These are phyloP conservation scores for Phycomyces blakesleeanus DNA, from an alignment of 192 early-diverging fungal genomes.

Conservation along the genomic window DNA sequence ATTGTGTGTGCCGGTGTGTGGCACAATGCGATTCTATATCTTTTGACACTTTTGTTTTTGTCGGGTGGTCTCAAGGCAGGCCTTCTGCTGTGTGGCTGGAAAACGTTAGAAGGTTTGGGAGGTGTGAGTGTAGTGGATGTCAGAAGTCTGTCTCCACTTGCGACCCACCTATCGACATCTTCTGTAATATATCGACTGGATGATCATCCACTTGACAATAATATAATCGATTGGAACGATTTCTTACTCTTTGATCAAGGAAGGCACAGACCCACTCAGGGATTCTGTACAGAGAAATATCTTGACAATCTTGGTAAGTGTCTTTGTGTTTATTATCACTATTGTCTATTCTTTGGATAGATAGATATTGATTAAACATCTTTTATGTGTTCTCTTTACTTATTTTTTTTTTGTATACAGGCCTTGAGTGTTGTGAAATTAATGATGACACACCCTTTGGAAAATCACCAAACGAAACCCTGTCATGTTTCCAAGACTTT, in stretches of 20 bases:
- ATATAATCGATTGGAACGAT: slow-evolving; percentile 45
- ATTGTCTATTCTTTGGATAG: no score
- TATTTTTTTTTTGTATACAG: slow-evolving; percentile 1
- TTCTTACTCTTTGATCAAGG: slow-evolving; percentile 31
- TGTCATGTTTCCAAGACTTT: slow-evolving; percentile 18
- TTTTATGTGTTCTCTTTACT: not conserved
- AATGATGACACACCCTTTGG: slow-evolving; percentile 51
- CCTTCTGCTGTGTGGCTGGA: slow-evolving; percentile 48
- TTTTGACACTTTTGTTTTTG: slow-evolving; percentile 37
- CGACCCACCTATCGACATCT: slow-evolving; percentile 37
- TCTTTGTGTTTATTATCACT: no score
- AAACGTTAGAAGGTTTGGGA: slow-evolving; percentile 40
- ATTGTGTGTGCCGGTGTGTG: slow-evolving; percentile 75
- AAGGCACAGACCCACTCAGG: slow-evolving; percentile 21
- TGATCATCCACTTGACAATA: slow-evolving; percentile 23
- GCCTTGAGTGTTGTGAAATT: slow-evolving; percentile 55
- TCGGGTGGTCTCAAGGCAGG: slow-evolving; percentile 39
- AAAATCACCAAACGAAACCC: slow-evolving; percentile 31
- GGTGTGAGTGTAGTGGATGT: slow-evolving; percentile 63
- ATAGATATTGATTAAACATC: no score
- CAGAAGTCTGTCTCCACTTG: slow-evolving; percentile 42
- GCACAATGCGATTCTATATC: slow-evolving; percentile 62
- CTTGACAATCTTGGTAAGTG: not conserved
- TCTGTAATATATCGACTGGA: slow-evolving; percentile 36
- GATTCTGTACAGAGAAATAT: slow-evolving; percentile 45